Base-by-base conservation (phyloP, 2,329 filamentous ascomycete genomes). In the Allantophomopsis cytisporea region DNA sequence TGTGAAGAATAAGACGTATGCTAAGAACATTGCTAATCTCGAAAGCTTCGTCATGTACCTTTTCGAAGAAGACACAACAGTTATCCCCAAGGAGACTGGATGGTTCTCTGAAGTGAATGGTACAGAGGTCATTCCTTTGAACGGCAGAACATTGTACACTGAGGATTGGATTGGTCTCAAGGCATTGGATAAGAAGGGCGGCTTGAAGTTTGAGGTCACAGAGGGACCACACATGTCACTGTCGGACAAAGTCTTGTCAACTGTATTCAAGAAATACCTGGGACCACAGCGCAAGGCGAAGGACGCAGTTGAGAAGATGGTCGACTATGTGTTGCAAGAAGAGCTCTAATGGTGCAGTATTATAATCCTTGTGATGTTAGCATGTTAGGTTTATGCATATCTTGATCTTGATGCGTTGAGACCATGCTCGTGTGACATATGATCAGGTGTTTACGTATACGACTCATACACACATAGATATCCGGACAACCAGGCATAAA, bases 151-250 rank as follows among this genome's bases (percentile, higher is more conserved):
- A 20, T 65, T 96, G 2, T 98, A 95, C 59, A 74, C 72, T 49
- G 81, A 96, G 61, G 89, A 98, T 63, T 98, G 91, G 91, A 64
- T 98, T 20, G 91, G 91, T 1, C 64, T 98, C 57, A 83, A 73
- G 57, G 62, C 64, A 50, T 63, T 98, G 52, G 88, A 95, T 61
- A 64, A 80, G 57, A 82, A 82, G 63, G 84, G 81, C 2, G 83
- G 74, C 1, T 62, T 98, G 50, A 71, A 79, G 41, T 94, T 95
- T 60, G 68, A 76, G 57, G 77, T 68, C 2, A 71, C 77, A 0
- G 68, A 77, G 5, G 91, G 89, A 0, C 73, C 74, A 17, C 91
- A 98, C 63, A 96, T 98, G 87, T 63, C 78, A 45, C 63, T 96
- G 45, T 62, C 66, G 0, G 75, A 84, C 10, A 65, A 81, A 49